Evolutionary conservation across 371 early-diverging fungal genomes (phyloP).

Genomic region (Chytridium lagenaria): DNA sequence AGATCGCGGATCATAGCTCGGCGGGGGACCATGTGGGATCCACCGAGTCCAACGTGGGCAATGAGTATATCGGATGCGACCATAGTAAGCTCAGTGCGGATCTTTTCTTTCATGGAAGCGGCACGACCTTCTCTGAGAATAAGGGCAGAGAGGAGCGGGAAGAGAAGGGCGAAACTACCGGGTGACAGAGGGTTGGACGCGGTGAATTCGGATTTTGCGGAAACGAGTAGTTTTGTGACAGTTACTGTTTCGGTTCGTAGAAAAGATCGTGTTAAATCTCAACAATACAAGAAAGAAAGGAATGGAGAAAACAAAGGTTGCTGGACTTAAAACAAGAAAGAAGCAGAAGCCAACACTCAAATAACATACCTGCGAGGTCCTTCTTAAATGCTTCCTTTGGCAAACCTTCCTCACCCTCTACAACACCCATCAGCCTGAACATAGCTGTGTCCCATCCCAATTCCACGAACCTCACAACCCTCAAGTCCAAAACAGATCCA

Average conservation of each 20-base stretch:
- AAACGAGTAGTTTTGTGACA: conserved; percentile 62
- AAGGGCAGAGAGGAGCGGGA: conserved; percentile 78
- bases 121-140: conserved; percentile 71
- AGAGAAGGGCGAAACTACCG: conserved; percentile 79
- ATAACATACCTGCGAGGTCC: conserved; percentile 26
- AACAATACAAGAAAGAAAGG: background rate
- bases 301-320: too few relatives aligned
- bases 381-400: conserved; percentile 55
- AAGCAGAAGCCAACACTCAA: background rate
- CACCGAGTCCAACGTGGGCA: conserved; percentile 67
- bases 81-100: conserved; percentile 74
- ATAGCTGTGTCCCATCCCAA: conserved; percentile 65
- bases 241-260: conserved; percentile 12
- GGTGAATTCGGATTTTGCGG: conserved; percentile 76
- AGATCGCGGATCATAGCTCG: conserved; percentile 67
- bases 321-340: background rate
- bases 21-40: conserved; percentile 69
- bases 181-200: conserved; percentile 65
- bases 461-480: conserved; percentile 48
- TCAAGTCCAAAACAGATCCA: conserved; percentile 59
- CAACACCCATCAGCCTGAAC: conserved; percentile 69
- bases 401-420: conserved; percentile 65
- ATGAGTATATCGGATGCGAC: conserved; percentile 77
- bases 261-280: conserved; percentile 35
- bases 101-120: conserved; percentile 53